phyloP scores from a whole-genome alignment of 306 rosid genomes.

The Inga laurina region DNA sequence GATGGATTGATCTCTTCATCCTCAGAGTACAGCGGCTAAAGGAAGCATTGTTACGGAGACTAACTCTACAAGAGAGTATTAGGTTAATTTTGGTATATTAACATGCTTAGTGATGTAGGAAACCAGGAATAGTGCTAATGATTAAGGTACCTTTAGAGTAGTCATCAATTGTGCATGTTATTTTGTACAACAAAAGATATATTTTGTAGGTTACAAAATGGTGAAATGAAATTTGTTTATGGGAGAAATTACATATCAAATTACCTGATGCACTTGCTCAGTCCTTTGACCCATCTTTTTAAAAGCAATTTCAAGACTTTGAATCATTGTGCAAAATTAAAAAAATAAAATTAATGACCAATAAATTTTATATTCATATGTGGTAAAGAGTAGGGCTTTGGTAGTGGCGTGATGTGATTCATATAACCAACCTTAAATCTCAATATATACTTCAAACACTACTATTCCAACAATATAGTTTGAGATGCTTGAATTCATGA shows the following conservation, averaged over 20 bases:
- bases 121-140: slow-evolving; percentile 25
- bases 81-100: slow-evolving; percentile 15
- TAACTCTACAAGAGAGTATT: slow-evolving; percentile 3
- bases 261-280: not conserved
- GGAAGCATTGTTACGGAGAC: not conserved
- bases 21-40: slow-evolving; percentile 47
- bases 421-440: no score
- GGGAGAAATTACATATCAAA: slow-evolving; percentile 8
- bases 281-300: not conserved
- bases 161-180: not conserved
- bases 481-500: not conserved
- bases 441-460: no score
- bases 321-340: not conserved
- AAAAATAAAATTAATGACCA: no score
- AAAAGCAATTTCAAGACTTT: not conserved
- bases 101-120: slow-evolving; percentile 16
- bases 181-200: not conserved
- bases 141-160: slow-evolving; percentile 3
- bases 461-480: no score
- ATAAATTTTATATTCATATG: no score
- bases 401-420: no score
- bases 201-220: slow-evolving; percentile 21
- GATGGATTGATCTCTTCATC: slow-evolving; percentile 39
- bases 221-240: slow-evolving; percentile 18
- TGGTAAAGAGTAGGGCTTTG: no score